phyloP scores from a whole-genome alignment of 2,329 filamentous ascomycete species.

The Penicillium freii region DNA sequence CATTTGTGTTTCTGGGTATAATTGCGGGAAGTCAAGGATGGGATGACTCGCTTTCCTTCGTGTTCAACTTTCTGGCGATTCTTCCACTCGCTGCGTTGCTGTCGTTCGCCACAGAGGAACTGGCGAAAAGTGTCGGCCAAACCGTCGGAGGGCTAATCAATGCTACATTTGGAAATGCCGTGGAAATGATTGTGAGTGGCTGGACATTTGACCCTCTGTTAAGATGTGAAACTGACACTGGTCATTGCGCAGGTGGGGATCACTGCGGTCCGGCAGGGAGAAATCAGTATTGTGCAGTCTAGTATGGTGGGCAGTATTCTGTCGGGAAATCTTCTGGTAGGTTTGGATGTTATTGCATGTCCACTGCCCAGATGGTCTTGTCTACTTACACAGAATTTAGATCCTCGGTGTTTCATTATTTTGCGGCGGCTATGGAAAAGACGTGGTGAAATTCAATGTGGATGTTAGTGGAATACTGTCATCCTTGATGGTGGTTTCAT shows the following conservation, averaged over 20 bases:
- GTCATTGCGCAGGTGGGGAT: slow-evolving; percentile 44
- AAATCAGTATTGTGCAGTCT: slow-evolving; percentile 80
- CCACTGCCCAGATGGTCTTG: neutral
- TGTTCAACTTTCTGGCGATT: slow-evolving; percentile 75
- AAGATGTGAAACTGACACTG: neutral
- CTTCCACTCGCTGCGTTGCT: slow-evolving; percentile 55
- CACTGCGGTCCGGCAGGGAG: slow-evolving; percentile 67
- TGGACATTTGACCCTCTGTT: neutral
- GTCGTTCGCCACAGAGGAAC: slow-evolving; percentile 58
- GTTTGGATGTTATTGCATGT: neutral
- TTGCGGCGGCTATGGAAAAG: slow-evolving; percentile 68
- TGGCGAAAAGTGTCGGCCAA: slow-evolving; percentile 54
- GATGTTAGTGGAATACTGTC: slow-evolving; percentile 82
- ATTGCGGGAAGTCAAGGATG: slow-evolving; percentile 62
- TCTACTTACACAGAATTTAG: neutral
- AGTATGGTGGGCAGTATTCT: slow-evolving; percentile 83
- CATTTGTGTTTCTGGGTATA: slow-evolving; percentile 73
- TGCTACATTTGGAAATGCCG: slow-evolving; percentile 59
- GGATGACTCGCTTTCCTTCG: slow-evolving; percentile 63
- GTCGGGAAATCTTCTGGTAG: slow-evolving; percentile 71
- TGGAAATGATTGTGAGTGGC: slow-evolving; percentile 62
- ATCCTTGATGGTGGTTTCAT: slow-evolving; percentile 69
- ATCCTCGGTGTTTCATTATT: slow-evolving; percentile 85
- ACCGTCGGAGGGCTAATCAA: slow-evolving; percentile 57
- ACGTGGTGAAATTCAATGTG: slow-evolving; percentile 79